Evolutionary conservation across 2,329 filamentous ascomycete species (phyloP).

Genomic region (Verticillium longisporum): DNA sequence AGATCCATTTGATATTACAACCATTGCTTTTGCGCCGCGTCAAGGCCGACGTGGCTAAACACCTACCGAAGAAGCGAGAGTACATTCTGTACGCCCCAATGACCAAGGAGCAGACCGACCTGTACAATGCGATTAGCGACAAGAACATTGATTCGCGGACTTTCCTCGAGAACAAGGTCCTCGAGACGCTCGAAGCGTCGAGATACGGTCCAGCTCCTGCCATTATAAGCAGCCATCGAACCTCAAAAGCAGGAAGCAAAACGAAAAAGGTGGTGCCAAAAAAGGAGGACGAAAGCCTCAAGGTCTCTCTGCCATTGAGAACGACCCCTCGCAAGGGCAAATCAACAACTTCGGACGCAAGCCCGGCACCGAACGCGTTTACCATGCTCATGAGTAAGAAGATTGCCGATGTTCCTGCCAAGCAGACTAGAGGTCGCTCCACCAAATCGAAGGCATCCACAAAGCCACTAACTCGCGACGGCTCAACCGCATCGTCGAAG

Average conservation of each 20-base stretch:
- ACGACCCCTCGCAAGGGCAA: constrained; percentile 24
- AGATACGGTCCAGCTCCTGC: not conserved
- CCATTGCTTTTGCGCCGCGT: constrained; percentile 82
- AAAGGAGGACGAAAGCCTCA: constrained; percentile 4
- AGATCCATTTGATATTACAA: constrained; percentile 88
- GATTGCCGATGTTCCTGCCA: constrained; percentile 11
- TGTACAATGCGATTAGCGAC: constrained; percentile 65
- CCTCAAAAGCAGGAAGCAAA: constrained; percentile 1
- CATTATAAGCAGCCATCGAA: not conserved
- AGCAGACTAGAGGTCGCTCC: constrained; percentile 11
- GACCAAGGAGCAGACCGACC: constrained; percentile 81
- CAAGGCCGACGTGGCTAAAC: constrained; percentile 86
- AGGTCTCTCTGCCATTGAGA: constrained; percentile 25
- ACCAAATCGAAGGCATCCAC: constrained; percentile 12
- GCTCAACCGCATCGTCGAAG: constrained; percentile 16
- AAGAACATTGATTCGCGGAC: constrained; percentile 56
- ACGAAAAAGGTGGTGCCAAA: not conserved
- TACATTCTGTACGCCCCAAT: constrained; percentile 93
- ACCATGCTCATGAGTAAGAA: constrained; percentile 45
- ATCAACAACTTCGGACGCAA: constrained; percentile 8
- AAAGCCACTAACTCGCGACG: constrained; percentile 11
- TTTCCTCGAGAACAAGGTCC: constrained; percentile 75
- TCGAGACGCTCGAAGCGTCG: constrained; percentile 48
- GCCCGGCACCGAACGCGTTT: constrained; percentile 37
- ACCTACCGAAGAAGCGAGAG: constrained; percentile 92